Evolutionary conservation across 2,329 filamentous ascomycete species (phyloP), one percentile per base, ranked within the genome.

Genomic region (Aspergillus texensis): DNA sequence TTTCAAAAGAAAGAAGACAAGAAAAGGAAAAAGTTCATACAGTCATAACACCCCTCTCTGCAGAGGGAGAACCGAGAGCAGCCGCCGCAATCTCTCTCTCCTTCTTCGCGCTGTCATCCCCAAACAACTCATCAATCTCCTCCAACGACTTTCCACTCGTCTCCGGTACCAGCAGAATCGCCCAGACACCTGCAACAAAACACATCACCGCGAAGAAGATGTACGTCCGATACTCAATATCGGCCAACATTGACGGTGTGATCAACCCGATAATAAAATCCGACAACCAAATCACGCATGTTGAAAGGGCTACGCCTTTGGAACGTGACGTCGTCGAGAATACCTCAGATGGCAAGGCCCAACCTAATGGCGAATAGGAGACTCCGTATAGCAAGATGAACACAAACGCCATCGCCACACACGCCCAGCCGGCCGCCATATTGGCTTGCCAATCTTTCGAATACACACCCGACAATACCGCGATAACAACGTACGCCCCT

Each of bases 271-370:
- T 86, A 5, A 91, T 84, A 60, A 91, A 89, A 72, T 91, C 91
- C 77, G 91, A 91, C 2, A 91, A 76, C 89, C 89, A 91, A 69
- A 91, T 88, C 0, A 86, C 89, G 0, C 86, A 87, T 0, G 89
- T 88, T 1, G 84, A 89, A 30, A 91, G 80, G 2, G 88, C 85
- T 1, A 91, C 88, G 68, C 90, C 90, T 68, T 89, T 78, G 34
- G 85, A 86, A 56, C 90, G 81, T 5, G 91, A 81, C 46, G 88
- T 82, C 0, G 88, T 86, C 3, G 88, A 88, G 0, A 89, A 89
- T 62, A 91, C 91, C 73, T 92, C 89, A 41, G 84, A 84, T 1
- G 52, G 52, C 30, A 79, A 65, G 3, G 74, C 70, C 78, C 76
- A 79, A 0, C 69, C 73, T 0, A 79, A 65, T 1, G 76, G 77